Percentiles rank a stretch among this genome's conserved stretches.
Evolutionary conservation across 176 grass and related monocot genomes (phyloP).

Genomic region (Aegilops sharonensis): DNA sequence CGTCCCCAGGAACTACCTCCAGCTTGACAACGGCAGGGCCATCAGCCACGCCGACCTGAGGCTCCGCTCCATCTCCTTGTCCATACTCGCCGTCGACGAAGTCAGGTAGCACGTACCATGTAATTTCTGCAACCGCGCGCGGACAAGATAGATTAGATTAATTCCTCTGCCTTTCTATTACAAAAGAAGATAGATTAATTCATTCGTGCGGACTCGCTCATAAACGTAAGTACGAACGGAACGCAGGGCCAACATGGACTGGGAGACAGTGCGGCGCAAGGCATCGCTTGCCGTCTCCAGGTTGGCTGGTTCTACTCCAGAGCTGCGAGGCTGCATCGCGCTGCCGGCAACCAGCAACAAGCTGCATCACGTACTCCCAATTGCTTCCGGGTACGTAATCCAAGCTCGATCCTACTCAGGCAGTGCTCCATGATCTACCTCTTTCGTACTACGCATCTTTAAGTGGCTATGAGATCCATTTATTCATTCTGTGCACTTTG

Average conservation of each 20-base stretch:
- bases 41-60: not conserved
- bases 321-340: not conserved
- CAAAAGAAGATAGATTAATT: too few relatives aligned
- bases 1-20: not conserved
- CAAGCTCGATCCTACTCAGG: not conserved
- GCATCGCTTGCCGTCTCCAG: not conserved
- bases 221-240: not conserved
- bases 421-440: not conserved
- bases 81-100: not conserved
- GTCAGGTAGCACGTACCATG: not conserved
- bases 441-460: not conserved
- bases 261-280: not conserved
- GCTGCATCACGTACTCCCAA: not conserved
- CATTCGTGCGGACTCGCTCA: too few relatives aligned
- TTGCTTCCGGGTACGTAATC: conserved; percentile 3
- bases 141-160: not conserved
- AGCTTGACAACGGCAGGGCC: not conserved
- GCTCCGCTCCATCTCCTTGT: not conserved
- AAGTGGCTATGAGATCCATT: not conserved
- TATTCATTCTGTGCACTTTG: not conserved
- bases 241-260: conserved; percentile 6
- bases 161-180: too few relatives aligned
- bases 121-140: not conserved
- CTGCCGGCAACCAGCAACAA: not conserved
- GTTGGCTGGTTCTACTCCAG: not conserved